A percentile compares a stretch with the other conserved stretches of the same genome.
Evolutionary conservation across 805 yeast genomes (phyloP).

Genomic region (Kazachstania taianensis): DNA sequence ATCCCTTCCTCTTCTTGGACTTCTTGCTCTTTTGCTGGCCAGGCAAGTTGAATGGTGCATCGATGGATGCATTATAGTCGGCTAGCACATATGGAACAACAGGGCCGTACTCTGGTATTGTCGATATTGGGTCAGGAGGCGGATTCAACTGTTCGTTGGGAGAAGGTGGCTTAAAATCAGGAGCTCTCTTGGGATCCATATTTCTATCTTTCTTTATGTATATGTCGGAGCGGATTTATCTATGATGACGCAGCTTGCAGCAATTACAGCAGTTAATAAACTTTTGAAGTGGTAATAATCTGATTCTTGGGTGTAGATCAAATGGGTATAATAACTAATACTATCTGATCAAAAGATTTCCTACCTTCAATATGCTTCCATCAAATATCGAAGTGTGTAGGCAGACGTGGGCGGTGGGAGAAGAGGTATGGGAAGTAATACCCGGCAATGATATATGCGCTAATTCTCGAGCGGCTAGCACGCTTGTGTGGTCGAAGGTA

Average conservation of each 20-base stretch:
- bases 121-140: conserved; percentile 52
- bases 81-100: conserved; percentile 73
- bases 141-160: conserved; percentile 52
- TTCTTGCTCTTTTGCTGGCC: conserved; percentile 3
- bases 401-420: too few relatives aligned
- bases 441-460: too few relatives aligned
- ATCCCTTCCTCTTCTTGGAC: conserved; percentile 1
- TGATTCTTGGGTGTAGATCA: neutral
- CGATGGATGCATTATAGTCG: conserved; percentile 58
- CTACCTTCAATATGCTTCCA: too few relatives aligned
- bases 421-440: too few relatives aligned
- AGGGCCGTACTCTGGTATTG: conserved; percentile 65
- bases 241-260: too few relatives aligned
- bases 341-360: too few relatives aligned
- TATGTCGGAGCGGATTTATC: neutral
- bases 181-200: conserved; percentile 93
- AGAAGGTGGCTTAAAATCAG: conserved; percentile 81
- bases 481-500: too few relatives aligned
- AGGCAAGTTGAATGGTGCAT: conserved; percentile 43
- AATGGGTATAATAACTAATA: neutral
- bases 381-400: too few relatives aligned
- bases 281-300: neutral
- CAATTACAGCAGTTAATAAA: neutral
- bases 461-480: too few relatives aligned
- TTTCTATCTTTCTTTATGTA: neutral